Evolutionary conservation across 106 monocot species (phyloP).

Genomic region (Iris macrosiphon): DNA sequence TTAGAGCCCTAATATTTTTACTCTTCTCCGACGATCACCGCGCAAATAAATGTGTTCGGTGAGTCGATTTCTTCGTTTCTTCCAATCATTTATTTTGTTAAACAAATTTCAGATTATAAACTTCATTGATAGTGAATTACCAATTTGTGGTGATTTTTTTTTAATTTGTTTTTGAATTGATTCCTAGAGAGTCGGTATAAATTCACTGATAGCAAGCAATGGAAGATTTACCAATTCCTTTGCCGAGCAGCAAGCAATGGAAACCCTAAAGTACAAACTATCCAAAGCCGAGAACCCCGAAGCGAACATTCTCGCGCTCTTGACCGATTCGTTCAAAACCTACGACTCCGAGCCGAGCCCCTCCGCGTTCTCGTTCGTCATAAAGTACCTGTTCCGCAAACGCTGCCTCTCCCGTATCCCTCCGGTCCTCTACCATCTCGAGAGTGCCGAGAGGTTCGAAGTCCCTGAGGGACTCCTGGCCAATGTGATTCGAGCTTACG

Average conservation of each 20-base stretch:
- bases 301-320: constrained; percentile 19
- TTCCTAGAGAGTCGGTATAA: too few species aligned
- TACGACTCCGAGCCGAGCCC: constrained; percentile 24
- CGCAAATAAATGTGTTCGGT: too few species aligned
- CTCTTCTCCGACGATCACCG: too few species aligned
- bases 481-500: constrained; percentile 32
- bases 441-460: constrained; percentile 24
- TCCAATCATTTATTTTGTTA: too few species aligned
- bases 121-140: too few species aligned
- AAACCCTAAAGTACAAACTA: constrained; percentile 34
- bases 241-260: constrained; percentile 32
- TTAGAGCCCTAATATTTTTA: too few species aligned
- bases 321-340: constrained; percentile 21
- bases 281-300: constrained; percentile 3
- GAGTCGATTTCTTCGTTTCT: too few species aligned
- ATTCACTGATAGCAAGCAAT: too few species aligned
- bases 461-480: constrained; percentile 41
- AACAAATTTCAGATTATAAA: too few species aligned
- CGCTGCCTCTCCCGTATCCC: constrained; percentile 19
- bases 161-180: too few species aligned
- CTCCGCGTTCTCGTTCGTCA: constrained; percentile 42
- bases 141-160: too few species aligned
- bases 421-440: constrained; percentile 35
- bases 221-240: too few species aligned
- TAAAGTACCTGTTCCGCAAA: constrained; percentile 19